A percentile compares a stretch with the other conserved stretches of the same genome.
Evolutionary conservation across 495 filamentous ascomycete genomes (phyloP).

Genomic region (Penicillium nucicola): DNA sequence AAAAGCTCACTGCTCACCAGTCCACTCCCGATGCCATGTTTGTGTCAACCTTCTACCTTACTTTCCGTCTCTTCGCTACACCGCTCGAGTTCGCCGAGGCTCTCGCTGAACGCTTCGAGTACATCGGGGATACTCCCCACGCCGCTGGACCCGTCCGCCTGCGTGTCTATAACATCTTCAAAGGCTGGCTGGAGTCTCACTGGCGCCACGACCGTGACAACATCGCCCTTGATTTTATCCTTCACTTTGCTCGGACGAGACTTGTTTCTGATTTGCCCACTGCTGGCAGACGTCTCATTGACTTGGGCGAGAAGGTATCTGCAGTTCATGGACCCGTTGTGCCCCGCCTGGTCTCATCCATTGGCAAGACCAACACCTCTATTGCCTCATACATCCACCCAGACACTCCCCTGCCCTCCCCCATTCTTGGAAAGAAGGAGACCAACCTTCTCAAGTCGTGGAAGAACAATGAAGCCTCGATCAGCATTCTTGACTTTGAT

Average conservation of each 20-base stretch:
- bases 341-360: constrained; percentile 82
- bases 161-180: constrained; percentile 94
- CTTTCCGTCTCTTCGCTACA: constrained; percentile 91
- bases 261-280: constrained; percentile 65
- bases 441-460: constrained; percentile 66
- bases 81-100: constrained; percentile 75
- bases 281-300: constrained; percentile 74
- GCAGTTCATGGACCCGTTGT: constrained; percentile 70
- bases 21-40: constrained; percentile 91
- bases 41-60: constrained; percentile 93
- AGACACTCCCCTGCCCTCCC: constrained; percentile 66
- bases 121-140: constrained; percentile 72
- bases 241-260: constrained; percentile 71
- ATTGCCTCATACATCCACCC: constrained; percentile 64
- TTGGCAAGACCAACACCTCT: constrained; percentile 81
- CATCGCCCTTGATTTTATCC: constrained; percentile 69
- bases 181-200: constrained; percentile 94
- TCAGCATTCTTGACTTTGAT: constrained; percentile 89
- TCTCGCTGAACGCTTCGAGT: constrained; percentile 87
- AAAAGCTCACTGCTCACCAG: constrained; percentile 89
- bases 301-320: constrained; percentile 80
- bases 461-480: constrained; percentile 64
- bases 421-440: constrained; percentile 73
- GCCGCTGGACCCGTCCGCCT: constrained; percentile 78
- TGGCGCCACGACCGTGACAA: constrained; percentile 82